Percentiles rank a stretch among this genome's conserved stretches.
Conservation (phyloP, 2,329 filamentous ascomycete species). For the Botrytis byssoidea region DNA sequence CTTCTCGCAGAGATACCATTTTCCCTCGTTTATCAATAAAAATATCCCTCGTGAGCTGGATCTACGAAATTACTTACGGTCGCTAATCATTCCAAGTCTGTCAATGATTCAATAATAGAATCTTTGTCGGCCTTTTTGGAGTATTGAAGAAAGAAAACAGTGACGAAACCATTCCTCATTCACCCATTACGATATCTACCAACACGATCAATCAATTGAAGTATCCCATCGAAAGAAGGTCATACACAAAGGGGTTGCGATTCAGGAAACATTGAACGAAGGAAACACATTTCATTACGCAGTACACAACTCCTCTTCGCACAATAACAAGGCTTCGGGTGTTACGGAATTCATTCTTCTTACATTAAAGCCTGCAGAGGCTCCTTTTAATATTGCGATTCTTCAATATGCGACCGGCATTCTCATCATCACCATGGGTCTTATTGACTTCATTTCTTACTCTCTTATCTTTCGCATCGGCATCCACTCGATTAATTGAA, state of each 20-base stretch:
- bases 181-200: not conserved
- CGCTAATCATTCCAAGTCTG: constrained; percentile 19
- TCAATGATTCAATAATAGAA: constrained; percentile 10
- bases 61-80: constrained; percentile 14
- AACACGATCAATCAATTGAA: constrained; percentile 4
- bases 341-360: constrained; percentile 5
- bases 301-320: constrained; percentile 6
- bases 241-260: constrained; percentile 10
- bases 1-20: constrained; percentile 13
- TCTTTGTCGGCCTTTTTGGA: constrained; percentile 11
- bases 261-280: not conserved
- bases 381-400: constrained; percentile 25
- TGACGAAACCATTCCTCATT: constrained; percentile 3
- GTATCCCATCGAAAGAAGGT: not conserved
- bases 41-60: constrained; percentile 19
- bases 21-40: constrained; percentile 11
- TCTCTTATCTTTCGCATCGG: constrained; percentile 32
- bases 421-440: constrained; percentile 34
- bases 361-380: constrained; percentile 26
- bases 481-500: constrained; percentile 49
- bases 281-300: not conserved
- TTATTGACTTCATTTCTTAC: constrained; percentile 35
- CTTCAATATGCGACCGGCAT: constrained; percentile 34
- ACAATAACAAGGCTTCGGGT: constrained; percentile 3
- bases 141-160: constrained; percentile 2